Evolutionary conservation across 805 yeast genomes (phyloP).

Genomic region (Yamadazyma sp.): DNA sequence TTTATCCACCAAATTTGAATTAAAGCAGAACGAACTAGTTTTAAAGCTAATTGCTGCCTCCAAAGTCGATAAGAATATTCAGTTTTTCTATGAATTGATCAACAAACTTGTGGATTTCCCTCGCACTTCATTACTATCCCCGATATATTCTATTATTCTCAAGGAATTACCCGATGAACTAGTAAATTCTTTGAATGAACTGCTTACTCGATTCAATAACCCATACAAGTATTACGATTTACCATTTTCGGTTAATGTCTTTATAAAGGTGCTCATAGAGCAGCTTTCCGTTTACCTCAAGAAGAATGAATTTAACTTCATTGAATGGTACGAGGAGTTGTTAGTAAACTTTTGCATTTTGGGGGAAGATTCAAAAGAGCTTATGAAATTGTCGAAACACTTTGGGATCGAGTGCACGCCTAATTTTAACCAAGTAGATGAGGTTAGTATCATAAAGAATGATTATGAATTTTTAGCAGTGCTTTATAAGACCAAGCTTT

Average conservation of each 20-base stretch:
- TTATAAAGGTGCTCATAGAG: constrained; percentile 49
- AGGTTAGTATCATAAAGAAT: constrained; percentile 12
- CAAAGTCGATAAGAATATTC: constrained; percentile 8
- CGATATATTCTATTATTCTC: constrained; percentile 13
- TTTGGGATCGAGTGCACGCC: constrained; percentile 8
- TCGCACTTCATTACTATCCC: constrained; percentile 15
- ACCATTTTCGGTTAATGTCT: constrained; percentile 32
- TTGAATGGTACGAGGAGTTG: constrained; percentile 13
- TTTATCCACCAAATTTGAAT: constrained; percentile 12
- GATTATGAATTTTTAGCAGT: constrained; percentile 16
- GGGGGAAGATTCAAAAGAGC: constrained; percentile 13
- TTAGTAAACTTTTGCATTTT: constrained; percentile 10
- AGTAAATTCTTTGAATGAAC: constrained; percentile 72
- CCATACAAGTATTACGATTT: constrained; percentile 85
- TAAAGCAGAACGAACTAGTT: constrained; percentile 11
- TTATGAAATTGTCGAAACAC: constrained; percentile 7
- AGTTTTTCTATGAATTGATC: constrained; percentile 25
- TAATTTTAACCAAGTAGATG: not conserved
- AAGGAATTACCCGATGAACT: constrained; percentile 28
- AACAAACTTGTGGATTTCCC: constrained; percentile 10
- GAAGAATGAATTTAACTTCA: not conserved
- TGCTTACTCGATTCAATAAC: constrained; percentile 65
- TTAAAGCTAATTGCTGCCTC: constrained; percentile 11
- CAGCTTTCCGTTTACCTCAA: constrained; percentile 47
- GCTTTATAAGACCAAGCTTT: constrained; percentile 1